Conservation (phyloP, 768 basidiomycete species). For the Mycena rebaudengoi region DNA sequence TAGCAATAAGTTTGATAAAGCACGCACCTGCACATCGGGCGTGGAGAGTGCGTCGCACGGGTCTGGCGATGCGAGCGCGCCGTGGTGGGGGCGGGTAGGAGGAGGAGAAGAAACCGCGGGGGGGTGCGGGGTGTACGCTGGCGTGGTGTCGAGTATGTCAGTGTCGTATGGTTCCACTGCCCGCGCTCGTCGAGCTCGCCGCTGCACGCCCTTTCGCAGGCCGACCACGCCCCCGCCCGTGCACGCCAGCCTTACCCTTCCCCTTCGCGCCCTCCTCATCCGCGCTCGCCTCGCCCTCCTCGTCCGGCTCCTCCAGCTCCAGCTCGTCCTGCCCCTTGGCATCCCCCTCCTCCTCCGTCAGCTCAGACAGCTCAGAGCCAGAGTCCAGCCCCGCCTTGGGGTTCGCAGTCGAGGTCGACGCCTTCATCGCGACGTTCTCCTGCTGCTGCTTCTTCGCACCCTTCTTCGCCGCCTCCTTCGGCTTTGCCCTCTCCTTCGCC, state of each 20-base stretch:
- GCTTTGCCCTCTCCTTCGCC: too few relatives aligned
- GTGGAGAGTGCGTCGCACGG: too few relatives aligned
- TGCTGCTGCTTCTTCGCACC: background rate
- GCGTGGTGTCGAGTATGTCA: too few relatives aligned
- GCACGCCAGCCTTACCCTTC: constrained; percentile 36
- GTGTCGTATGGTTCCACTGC: too few relatives aligned
- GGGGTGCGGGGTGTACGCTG: too few relatives aligned
- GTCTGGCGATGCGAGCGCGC: too few relatives aligned
- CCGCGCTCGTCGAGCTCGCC: constrained; percentile 14
- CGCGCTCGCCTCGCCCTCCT: constrained; percentile 35
- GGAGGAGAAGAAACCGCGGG: too few relatives aligned
- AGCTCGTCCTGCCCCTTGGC: constrained; percentile 35
- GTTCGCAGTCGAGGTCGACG: constrained; percentile 34
- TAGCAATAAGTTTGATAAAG: too few relatives aligned
- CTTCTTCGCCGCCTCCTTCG: too few relatives aligned
- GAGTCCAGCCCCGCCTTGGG: constrained; percentile 51
- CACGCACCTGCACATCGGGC: too few relatives aligned
- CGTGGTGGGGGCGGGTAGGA: too few relatives aligned
- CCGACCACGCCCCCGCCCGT: constrained; percentile 25
- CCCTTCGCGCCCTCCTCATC: constrained; percentile 35
- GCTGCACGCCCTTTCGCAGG: constrained; percentile 23
- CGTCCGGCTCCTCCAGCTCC: constrained; percentile 34
- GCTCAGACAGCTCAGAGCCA: constrained; percentile 84
- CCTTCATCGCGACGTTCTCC: too few relatives aligned
- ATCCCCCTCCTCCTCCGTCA: constrained; percentile 76